A percentile compares a stretch with the other conserved stretches of the same genome.
Conservation (phyloP, 345 rosid species). For the Hypericum androsaemum region DNA sequence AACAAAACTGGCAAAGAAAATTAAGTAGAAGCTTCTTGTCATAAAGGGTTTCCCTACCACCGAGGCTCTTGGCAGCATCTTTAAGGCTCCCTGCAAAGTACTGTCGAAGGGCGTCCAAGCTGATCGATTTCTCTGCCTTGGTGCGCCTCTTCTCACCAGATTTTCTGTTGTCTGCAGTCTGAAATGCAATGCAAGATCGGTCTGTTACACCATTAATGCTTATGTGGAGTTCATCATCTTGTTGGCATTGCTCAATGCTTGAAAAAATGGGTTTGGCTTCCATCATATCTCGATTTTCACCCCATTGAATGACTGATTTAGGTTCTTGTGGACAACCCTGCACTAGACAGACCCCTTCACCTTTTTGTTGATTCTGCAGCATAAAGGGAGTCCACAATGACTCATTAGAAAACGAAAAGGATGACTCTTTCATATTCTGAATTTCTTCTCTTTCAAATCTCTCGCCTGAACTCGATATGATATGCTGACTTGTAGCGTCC, state of each 20-base stretch:
- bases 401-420: slow-evolving; percentile 36
- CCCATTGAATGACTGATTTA: slow-evolving; percentile 43
- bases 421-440: slow-evolving; percentile 5
- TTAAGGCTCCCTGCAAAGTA: slow-evolving; percentile 93
- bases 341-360: slow-evolving; percentile 50
- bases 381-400: slow-evolving; percentile 51
- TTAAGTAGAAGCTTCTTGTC: slow-evolving; percentile 11
- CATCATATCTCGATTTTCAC: slow-evolving; percentile 26
- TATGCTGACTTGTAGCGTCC: slow-evolving; percentile 33
- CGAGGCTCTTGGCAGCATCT: slow-evolving; percentile 92
- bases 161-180: slow-evolving; percentile 31
- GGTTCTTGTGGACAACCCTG: slow-evolving; percentile 46
- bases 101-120: slow-evolving; percentile 74
- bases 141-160: slow-evolving; percentile 52
- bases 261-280: slow-evolving; percentile 24
- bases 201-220: slow-evolving; percentile 20
- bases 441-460: slow-evolving; percentile 17
- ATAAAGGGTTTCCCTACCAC: slow-evolving; percentile 46
- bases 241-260: slow-evolving; percentile 30
- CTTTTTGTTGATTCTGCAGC: slow-evolving; percentile 51
- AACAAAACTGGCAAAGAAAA: slow-evolving; percentile 3
- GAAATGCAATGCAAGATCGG: slow-evolving; percentile 25
- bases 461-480: slow-evolving; percentile 20
- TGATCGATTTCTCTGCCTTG: slow-evolving; percentile 76
- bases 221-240: slow-evolving; percentile 22